These are phyloP conservation scores for Fraxinus albicans DNA, from an alignment of 305 asterid genomes.

Conservation along the genomic window DNA sequence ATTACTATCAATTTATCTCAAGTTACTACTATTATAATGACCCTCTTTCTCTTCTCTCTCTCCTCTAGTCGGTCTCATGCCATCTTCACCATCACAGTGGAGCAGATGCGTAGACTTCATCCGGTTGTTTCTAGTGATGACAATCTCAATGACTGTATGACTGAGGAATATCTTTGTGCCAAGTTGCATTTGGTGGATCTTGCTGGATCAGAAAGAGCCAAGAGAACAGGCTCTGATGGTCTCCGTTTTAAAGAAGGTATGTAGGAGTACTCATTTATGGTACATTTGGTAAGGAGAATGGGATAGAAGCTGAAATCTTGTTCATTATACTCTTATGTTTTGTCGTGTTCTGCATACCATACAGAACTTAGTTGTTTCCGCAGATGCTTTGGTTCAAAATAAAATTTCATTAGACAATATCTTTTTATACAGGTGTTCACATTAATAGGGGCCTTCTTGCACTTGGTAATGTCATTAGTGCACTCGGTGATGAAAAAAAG, in stretches of 20 bases:
- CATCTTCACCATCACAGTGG: conserved; percentile 93
- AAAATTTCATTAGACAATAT: conserved; percentile 8
- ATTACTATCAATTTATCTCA: neutral
- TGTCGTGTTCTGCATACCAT: neutral
- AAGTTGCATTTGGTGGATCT: conserved; percentile 99
- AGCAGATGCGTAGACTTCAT: conserved; percentile 75
- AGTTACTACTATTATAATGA: neutral
- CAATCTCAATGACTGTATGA: conserved; percentile 55
- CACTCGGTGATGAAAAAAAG: conserved; percentile 98
- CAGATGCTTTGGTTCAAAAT: conserved; percentile 16
- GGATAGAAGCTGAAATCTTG: neutral
- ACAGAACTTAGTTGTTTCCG: conserved; percentile 10
- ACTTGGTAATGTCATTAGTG: conserved; percentile 97
- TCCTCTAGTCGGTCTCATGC: conserved; percentile 92
- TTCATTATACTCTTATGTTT: neutral
- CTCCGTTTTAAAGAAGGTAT: conserved; percentile 97
- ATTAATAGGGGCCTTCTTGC: conserved; percentile 98
- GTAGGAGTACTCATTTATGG: conserved; percentile 8
- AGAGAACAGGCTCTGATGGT: conserved; percentile 98
- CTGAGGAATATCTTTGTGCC: conserved; percentile 96
- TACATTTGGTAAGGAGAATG: neutral
- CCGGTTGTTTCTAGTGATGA: conserved; percentile 44
- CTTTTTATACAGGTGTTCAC: conserved; percentile 75
- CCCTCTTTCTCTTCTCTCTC: neutral
- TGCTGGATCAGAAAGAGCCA: conserved; percentile 99